Base-by-base conservation (phyloP, 2,329 filamentous ascomycete species). In the Xylariomycetidae sp. region DNA sequence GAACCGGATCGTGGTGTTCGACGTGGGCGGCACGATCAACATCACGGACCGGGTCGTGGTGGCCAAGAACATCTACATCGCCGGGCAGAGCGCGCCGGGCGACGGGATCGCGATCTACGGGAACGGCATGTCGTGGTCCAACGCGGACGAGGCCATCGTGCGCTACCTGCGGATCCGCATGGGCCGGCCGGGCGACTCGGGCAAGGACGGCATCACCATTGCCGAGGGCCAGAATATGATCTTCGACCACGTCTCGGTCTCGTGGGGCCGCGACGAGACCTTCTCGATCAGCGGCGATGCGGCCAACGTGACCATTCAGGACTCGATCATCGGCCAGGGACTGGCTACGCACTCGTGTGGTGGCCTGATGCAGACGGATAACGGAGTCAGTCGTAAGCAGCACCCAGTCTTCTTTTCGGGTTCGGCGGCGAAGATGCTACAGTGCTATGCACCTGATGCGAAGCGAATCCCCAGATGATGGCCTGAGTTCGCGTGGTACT, bases 231-330 rank as follows among this genome's bases (percentile, higher is more conserved):
- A 54, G 19, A 69, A 65, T 40, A 71, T 76, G 58, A 74, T 76
- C 28, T 71, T 76, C 42, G 72, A 75, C 47, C 72, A 76, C 40
- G 54, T 73, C 19, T 67, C 63, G 14, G 64, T 68, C 12, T 62
- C 66, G 0, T 76, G 69, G 66, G 71, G 72, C n/a, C 67, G 68
- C 9, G 70, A 73, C 37, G 71, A 75, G 52, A 74, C 67, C 1
- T 73, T 72, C 42, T 65, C 61, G 10, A 72, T 74, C 45, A 69
- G 56, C 15, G 69, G 67, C 0, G 58, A 57, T 2, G 61, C 60
- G 1, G 54, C 56, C 12, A 72, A 72, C 34, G 61, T 73, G 28
- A 72, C 69, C 1, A 62, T 74, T 12, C 64, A 70, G 37, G 63
- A 73, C 44, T 66, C 59, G 20, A 73, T 74, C 43, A 72, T 75